Evolutionary conservation across 2,329 filamentous ascomycete species (phyloP), one percentile per base, ranked within the genome.

Genomic region (Stromatinia cepivora): DNA sequence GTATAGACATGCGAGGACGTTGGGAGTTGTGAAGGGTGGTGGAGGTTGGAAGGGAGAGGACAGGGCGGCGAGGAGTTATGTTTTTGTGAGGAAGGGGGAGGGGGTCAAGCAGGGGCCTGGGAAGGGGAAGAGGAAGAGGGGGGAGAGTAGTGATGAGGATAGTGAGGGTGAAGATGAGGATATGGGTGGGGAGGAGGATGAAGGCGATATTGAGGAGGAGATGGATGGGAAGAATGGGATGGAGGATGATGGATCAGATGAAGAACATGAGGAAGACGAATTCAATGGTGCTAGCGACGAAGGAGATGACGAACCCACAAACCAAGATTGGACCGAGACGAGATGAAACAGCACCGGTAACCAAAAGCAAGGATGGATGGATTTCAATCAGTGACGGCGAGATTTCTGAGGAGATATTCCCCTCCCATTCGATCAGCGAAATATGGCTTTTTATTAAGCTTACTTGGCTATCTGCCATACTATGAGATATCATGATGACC

Each of bases 1-100:
- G 0, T 95, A 95, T 78, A 83, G 80, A 71, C 91, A 94, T 80
- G 89, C 90, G 22, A 79, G 92, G 70, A 94, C 92, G 5, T 78
- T 93, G 70, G 92, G 92, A 1, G 88, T 87, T 3, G 84, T 90
- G 52, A 81, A 79, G 74, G 85, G 81, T 59, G 82, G 70, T 79
- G 80, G 72, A 25, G 77, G 76, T 4, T 86, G 84, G 84, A 84
- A 81, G 75, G 84, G 84, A 9, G 84, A 86, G 73, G 82, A 85
- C 53, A 80, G 84, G 77, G 76, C 79, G 0, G 82, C 87, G 34
- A 81, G 88, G 75, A 90, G 86, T 75, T 90, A 85, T 75, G 82
- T 90, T 7, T 90, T 90, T 76, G 83, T 87, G 70, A 82, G 84
- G 71, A 88, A 86, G 77, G 87, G 83, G 3, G 87, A 87, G 57